Evolutionary conservation across 2,329 filamentous ascomycete genomes (phyloP), one percentile per base, ranked within the genome.

Genomic region (Cladophialophora exuberans): DNA sequence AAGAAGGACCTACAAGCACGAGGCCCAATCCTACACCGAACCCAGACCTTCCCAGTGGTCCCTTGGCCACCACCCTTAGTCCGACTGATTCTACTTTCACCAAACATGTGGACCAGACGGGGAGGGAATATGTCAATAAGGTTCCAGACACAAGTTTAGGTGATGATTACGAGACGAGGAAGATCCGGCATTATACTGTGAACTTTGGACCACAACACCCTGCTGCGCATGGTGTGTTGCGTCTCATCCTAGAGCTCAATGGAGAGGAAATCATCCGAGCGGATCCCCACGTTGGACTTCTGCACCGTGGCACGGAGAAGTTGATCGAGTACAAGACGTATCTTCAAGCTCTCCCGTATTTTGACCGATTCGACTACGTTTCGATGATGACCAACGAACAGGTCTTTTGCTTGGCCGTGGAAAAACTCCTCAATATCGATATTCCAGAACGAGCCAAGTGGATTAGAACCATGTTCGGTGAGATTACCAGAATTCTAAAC

Each of bases 381-480:
- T 97, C 91, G 69, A 99, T 99, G 95, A 99, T 99, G 94, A 99
- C 94, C 69, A 99, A 99, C 76, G 94, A 99, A 82, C 94, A 99
- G 78, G 96, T 91, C 71, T 99, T 90, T 76, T 85, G 91, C 31
- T 83, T 99, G 64, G 94, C 91, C 17, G 93, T 97, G 52, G 94
- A 99, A 83, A 99, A 99, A 82, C 83, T 99, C 58, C 81, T 99
- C 68, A 99, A 99, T 75, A 81, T 99, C 63, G 95, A 99, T 73
- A 89, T 99, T 62, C 94, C 94, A 20, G 88, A 94, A 63, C 83
- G 94, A 69, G 94, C 94, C 67, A 97, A 99, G 80, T 99, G 87
- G 80, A 99, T 99, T 71, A 85, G 94, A 64, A 97, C 93, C 28
- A 0, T 99, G 78, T 99, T 99, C 73, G 94, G 84, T 66, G 94